Evolutionary conservation across 2,329 filamentous ascomycete genomes (phyloP), one percentile per base, ranked within the genome.

Genomic region (Westerdykella aurantiaca): DNA sequence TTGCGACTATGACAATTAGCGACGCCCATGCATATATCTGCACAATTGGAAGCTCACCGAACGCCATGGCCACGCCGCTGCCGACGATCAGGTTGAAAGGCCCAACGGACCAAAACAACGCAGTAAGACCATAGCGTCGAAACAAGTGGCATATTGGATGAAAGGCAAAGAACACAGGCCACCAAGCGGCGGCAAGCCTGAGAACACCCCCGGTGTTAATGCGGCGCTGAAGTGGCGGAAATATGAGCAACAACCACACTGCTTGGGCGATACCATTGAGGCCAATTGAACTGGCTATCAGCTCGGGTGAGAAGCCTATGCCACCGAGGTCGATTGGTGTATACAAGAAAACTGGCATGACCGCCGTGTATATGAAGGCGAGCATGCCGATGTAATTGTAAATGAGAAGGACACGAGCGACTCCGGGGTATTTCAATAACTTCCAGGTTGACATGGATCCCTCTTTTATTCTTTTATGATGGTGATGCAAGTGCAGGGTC

Each of bases 311-410:
- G 61, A 89, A 83, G 2, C 74, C 78, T 38, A 82, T 76, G 0
- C 87, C 87, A 29, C 86, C 86, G 0, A 83, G 72, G 0, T 59
- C 5, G 5, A 84, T 55, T 2, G 75, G 71, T 0, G 82, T 87
- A 65, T 77, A 89, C 68, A 81, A 81, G 60, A 82, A 84, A 1
- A 90, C 75, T 0, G 85, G 82, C 1, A 78, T 60, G 33, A 89
- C 67, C 44, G 85, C 83, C 0, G 86, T 90, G 63, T 83, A 90
- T 1, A 80, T 75, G 48, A 85, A 81, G 0, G 80, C 85, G 4
- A 90, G 76, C 2, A 88, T 63, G 75, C 83, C 82, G 34, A 81
- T 72, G 58, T 86, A 79, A 1, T 72, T 75, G 61, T 84, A 87
- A 34, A 82, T 70, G 58, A 77, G 79, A 2, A 91, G 71, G 1